Evolutionary conservation across 768 basidiomycete species (phyloP), one percentile per base, ranked within the genome.

Genomic region (Suillus tomentosus): DNA sequence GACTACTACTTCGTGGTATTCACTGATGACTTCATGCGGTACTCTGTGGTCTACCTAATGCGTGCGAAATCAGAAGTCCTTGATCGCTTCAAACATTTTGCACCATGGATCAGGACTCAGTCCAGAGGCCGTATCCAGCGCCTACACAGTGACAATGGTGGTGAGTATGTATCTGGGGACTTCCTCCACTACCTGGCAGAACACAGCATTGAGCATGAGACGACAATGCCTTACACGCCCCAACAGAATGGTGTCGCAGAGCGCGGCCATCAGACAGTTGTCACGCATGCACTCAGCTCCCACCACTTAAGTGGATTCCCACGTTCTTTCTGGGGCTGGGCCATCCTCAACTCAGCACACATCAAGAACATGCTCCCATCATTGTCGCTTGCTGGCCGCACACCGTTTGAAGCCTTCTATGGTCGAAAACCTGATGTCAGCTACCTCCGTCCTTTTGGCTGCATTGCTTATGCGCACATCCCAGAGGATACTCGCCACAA

Each of bases 171-270:
- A 65, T 45, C 43, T 69, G 11, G 34, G 3, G 17, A 14, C 0
- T n/a, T n/a, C n/a, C n/a, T n/a, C n/a, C n/a, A n/a, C n/a, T n/a
- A n/a, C n/a, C n/a, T n/a, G n/a, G n/a, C n/a, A n/a, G n/a, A n/a
- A n/a, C 55, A 27, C 24, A 65, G 69, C 0, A 68, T 62, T 5
- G 48, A 19, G 2, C 64, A 61, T 3, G 47, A 65, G 42, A 3
- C 27, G 14, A 70, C 71, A 8, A 58, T 60, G 14, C 63, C 55
- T 9, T 17, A 71, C n/a, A 69, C 70, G 4, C 72, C 73, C 0
- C 66, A 73, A 34, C 72, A 75, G 50, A 77, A 77, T 58, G 70
- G 73, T 11, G 61, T 74, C 15, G 71, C 75, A 2, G 73, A 77
- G 59, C 50, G 70, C 0, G 69, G 72, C 11, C 76, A 76, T 40